phyloP scores from a whole-genome alignment of 768 basidiomycete species.

The Suillus luteus region DNA sequence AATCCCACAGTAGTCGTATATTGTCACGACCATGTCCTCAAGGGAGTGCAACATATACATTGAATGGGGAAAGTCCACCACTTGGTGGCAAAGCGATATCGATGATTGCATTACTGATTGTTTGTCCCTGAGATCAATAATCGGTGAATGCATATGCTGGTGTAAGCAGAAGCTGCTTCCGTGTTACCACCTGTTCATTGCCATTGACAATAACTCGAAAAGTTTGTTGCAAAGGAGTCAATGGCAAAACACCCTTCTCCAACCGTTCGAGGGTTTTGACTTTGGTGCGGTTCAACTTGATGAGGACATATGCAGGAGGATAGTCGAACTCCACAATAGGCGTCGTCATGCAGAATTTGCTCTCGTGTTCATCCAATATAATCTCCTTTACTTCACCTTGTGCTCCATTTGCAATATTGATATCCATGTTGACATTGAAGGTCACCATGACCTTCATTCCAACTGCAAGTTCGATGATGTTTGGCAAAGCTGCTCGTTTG shows the following conservation, averaged over 20 bases:
- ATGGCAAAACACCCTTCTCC: no score
- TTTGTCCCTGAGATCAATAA: conserved; percentile 44
- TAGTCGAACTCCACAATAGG: neutral
- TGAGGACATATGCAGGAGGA: neutral
- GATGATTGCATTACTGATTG: conserved; percentile 36
- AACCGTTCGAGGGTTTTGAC: no score
- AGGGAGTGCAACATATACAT: conserved; percentile 42
- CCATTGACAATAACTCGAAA: no score
- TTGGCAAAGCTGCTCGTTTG: neutral
- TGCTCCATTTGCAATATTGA: conserved; percentile 41
- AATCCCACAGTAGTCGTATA: conserved; percentile 32
- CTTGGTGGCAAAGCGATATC: conserved; percentile 38
- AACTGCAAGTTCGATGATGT: neutral
- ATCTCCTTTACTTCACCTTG: conserved; percentile 27
- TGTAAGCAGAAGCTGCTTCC: conserved; percentile 35
- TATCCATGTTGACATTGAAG: conserved; percentile 40
- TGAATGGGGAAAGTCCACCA: conserved; percentile 36
- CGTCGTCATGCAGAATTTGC: neutral
- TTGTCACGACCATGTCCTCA: conserved; percentile 28
- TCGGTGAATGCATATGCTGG: conserved; percentile 45
- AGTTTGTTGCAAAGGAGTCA: no score
- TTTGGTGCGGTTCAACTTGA: neutral
- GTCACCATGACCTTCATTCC: conserved; percentile 12
- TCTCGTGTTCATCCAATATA: conserved; percentile 34
- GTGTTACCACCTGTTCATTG: neutral